Percentiles rank a stretch among this genome's conserved stretches.
Evolutionary conservation across 2,329 filamentous ascomycete genomes (phyloP).

Genomic region (Phaeomoniella chlamydospora): DNA sequence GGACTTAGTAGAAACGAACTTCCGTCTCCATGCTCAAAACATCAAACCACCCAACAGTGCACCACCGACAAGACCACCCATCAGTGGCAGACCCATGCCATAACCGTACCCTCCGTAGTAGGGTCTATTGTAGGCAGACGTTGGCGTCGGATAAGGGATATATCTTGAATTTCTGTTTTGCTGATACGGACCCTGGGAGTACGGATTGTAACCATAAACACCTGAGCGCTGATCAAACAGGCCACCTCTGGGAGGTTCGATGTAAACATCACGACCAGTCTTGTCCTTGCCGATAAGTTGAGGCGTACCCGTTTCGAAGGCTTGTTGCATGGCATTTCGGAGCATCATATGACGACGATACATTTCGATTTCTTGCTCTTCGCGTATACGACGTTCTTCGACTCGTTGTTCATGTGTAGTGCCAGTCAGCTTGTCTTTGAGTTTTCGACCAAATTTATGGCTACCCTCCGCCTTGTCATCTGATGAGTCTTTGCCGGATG

Average conservation of each 20-base stretch:
- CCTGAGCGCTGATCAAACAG: constrained; percentile 10
- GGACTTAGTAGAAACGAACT: no score
- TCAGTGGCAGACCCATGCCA: constrained; percentile 29
- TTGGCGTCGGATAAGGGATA: constrained; percentile 25
- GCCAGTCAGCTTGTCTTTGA: constrained; percentile 46
- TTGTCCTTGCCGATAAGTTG: constrained; percentile 40
- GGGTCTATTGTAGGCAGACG: constrained; percentile 30
- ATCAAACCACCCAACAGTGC: constrained; percentile 26
- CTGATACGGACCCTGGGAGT: constrained; percentile 27
- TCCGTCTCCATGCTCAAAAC: no score
- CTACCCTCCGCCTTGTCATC: constrained; percentile 14
- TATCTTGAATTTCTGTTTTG: constrained; percentile 34
- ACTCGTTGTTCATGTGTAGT: constrained; percentile 42
- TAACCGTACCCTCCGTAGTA: constrained; percentile 29
- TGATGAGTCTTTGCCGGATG: constrained; percentile 7
- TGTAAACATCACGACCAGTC: constrained; percentile 41
- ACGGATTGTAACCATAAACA: constrained; percentile 28
- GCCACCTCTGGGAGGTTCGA: constrained; percentile 35
- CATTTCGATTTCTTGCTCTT: constrained; percentile 33
- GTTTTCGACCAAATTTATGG: constrained; percentile 35
- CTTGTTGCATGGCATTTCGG: constrained; percentile 34
- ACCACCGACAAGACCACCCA: constrained; percentile 32
- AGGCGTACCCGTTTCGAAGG: constrained; percentile 39
- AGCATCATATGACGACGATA: constrained; percentile 38
- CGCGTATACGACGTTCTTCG: constrained; percentile 28